These are phyloP conservation scores for Calonectria hawksworthii DNA, from an alignment of 2,329 filamentous ascomycete genomes.

Conservation along the genomic window DNA sequence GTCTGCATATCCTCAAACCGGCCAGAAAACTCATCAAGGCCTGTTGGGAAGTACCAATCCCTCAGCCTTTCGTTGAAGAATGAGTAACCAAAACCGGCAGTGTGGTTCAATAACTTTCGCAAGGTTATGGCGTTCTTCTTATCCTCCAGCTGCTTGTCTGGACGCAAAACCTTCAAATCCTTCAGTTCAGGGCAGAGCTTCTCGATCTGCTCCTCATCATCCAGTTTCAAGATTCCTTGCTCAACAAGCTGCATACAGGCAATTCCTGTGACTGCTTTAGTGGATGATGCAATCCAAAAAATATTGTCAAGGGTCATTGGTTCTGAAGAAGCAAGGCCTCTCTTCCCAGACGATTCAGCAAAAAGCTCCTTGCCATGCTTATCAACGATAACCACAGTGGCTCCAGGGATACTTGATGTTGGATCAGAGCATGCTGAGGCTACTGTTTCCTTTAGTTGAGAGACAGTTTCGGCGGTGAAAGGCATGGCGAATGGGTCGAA, in stretches of 20 bases:
- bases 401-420: constrained; percentile 58
- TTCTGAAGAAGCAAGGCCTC: constrained; percentile 58
- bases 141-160: constrained; percentile 54
- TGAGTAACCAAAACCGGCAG: constrained; percentile 69
- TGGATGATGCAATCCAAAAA: constrained; percentile 72
- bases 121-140: constrained; percentile 67
- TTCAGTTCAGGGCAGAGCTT: constrained; percentile 64
- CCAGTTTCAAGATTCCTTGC: constrained; percentile 60
- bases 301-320: constrained; percentile 72
- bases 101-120: constrained; percentile 70
- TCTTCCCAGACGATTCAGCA: constrained; percentile 62
- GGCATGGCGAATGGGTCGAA: constrained; percentile 31
- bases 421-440: constrained; percentile 55
- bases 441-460: constrained; percentile 46
- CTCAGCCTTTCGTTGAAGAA: constrained; percentile 66
- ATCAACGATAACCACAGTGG: constrained; percentile 61
- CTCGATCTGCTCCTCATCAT: constrained; percentile 62
- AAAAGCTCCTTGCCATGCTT: constrained; percentile 63
- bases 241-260: constrained; percentile 72
- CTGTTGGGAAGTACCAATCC: constrained; percentile 62
- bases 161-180: constrained; percentile 59
- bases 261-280: constrained; percentile 67
- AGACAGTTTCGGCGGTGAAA: constrained; percentile 29
- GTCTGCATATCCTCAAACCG: constrained; percentile 63
- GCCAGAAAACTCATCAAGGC: constrained; percentile 71